These are phyloP conservation scores for Gelatoporia subvermispora DNA, from an alignment of 768 basidiomycete species.

Conservation along the genomic window DNA sequence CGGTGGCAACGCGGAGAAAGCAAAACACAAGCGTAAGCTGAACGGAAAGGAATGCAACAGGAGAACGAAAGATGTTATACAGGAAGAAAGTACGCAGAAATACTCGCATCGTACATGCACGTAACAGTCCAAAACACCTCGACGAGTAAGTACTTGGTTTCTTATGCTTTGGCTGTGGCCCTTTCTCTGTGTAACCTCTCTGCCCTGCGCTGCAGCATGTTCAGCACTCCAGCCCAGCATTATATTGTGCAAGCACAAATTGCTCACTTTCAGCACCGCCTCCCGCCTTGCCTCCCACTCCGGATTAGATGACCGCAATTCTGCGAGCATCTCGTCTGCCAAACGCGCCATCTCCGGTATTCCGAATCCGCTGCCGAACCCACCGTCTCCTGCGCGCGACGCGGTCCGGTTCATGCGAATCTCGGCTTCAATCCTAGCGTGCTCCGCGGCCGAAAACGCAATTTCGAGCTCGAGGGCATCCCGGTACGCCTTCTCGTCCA, in stretches of 20 bases:
- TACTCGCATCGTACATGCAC: neutral
- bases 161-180: slow-evolving; percentile 1
- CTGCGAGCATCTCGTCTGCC: slow-evolving; percentile 50
- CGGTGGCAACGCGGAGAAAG: too few relatives aligned
- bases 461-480: slow-evolving; percentile 19
- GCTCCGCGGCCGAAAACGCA: slow-evolving; percentile 29
- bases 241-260: neutral
- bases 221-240: slow-evolving; percentile 3
- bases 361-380: slow-evolving; percentile 11
- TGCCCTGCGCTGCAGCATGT: slow-evolving; percentile 12
- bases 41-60: too few relatives aligned
- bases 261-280: slow-evolving; percentile 44
- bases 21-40: too few relatives aligned
- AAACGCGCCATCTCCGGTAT: slow-evolving; percentile 19
- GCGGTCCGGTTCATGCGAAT: slow-evolving; percentile 27
- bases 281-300: slow-evolving; percentile 57
- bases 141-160: neutral
- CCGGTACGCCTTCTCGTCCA: slow-evolving; percentile 17
- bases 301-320: slow-evolving; percentile 50
- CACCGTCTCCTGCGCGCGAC: slow-evolving; percentile 27
- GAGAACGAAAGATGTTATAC: neutral
- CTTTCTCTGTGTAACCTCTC: slow-evolving; percentile 10
- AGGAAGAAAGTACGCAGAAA: slow-evolving; percentile 7
- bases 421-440: slow-evolving; percentile 30
- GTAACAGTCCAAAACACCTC: neutral